Conservation (phyloP, 768 basidiomycete genomes). For the Sutorius australiensis region DNA sequence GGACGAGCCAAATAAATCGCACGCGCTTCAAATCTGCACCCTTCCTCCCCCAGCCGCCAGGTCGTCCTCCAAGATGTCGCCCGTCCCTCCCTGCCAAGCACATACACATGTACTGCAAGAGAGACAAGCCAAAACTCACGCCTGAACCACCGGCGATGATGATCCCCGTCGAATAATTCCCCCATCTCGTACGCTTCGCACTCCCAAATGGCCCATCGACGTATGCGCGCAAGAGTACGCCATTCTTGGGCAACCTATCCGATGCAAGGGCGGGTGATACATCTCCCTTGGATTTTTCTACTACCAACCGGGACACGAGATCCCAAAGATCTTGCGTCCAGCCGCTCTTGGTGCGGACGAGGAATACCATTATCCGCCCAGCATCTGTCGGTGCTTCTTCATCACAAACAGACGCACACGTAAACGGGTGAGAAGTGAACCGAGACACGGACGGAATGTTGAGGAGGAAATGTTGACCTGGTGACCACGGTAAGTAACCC, state of each 20-base stretch:
- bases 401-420: constrained; percentile 59
- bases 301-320: constrained; percentile 38
- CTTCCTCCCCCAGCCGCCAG: constrained; percentile 42
- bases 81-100: constrained; percentile 56
- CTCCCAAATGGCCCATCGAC: constrained; percentile 74
- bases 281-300: constrained; percentile 33
- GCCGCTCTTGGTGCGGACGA: constrained; percentile 66
- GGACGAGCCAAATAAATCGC: constrained; percentile 72
- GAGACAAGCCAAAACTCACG: constrained; percentile 64
- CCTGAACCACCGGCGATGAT: constrained; percentile 74
- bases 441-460: constrained; percentile 60
- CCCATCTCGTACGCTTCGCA: constrained; percentile 56
- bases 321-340: constrained; percentile 69
- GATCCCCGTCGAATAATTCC: constrained; percentile 51
- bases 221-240: constrained; percentile 52
- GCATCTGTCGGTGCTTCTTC: constrained; percentile 39
- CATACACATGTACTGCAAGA: constrained; percentile 61
- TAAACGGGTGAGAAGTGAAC: constrained; percentile 70
- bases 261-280: constrained; percentile 1
- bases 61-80: constrained; percentile 42
- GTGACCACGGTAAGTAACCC: constrained; percentile 58
- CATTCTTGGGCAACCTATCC: constrained; percentile 35
- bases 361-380: constrained; percentile 56
- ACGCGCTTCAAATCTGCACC: constrained; percentile 48
- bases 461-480: constrained; percentile 77